Percentiles rank a stretch among this genome's conserved stretches.
Evolutionary conservation across 2,329 filamentous ascomycete species (phyloP).

Genomic region (Xenosphaeropsis pyriputrescens): DNA sequence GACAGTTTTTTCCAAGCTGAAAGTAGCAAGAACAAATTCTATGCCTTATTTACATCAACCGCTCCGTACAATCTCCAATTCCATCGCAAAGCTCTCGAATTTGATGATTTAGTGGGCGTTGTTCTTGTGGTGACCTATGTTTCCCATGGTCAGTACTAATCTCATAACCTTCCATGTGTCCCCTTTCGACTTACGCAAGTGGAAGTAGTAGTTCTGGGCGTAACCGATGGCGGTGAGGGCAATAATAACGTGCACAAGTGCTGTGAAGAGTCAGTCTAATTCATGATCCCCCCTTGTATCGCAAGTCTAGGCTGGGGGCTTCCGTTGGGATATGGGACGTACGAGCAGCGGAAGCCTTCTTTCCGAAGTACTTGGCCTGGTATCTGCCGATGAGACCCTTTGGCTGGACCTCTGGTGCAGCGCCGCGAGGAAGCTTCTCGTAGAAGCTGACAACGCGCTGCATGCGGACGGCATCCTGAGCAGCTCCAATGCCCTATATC

Average conservation of each 20-base stretch:
- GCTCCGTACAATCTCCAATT: not conserved
- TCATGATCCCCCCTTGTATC: too few species aligned
- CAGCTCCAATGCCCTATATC: conserved; percentile 75
- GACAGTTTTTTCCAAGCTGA: too few species aligned
- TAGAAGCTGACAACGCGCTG: conserved; percentile 97
- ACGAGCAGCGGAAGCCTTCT: conserved; percentile 83
- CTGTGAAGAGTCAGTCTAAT: conserved; percentile 28
- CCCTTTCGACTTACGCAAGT: conserved; percentile 62
- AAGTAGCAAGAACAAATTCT: not conserved
- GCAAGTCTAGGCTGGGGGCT: too few species aligned
- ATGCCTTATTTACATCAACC: not conserved
- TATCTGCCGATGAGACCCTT: conserved; percentile 79
- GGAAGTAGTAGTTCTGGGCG: conserved; percentile 99
- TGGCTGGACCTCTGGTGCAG: conserved; percentile 70
- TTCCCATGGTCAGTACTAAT: not conserved
- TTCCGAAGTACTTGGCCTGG: conserved; percentile 86
- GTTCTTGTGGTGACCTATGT: conserved; percentile 97
- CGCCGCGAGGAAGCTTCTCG: conserved; percentile 89
- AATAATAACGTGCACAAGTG: conserved; percentile 75
- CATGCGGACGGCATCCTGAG: conserved; percentile 94
- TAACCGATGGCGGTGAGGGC: conserved; percentile 74
- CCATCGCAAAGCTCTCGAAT: not conserved
- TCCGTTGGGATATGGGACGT: conserved; percentile 27
- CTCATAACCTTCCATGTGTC: too few species aligned
- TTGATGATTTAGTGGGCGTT: conserved; percentile 68